phyloP scores from a whole-genome alignment of 768 basidiomycete genomes.

The Tephrocybe rancida region DNA sequence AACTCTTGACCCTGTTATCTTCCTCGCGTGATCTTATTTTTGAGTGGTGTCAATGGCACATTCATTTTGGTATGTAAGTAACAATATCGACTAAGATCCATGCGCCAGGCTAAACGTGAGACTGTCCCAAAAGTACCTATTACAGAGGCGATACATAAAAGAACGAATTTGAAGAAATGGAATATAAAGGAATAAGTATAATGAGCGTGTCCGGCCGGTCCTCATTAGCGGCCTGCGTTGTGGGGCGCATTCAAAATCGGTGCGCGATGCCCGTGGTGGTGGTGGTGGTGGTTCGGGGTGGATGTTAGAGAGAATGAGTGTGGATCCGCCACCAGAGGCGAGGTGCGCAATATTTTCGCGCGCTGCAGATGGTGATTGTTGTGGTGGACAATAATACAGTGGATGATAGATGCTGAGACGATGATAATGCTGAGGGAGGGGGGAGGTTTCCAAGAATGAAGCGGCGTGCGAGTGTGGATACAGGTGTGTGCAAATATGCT shows the following conservation, averaged over 20 bases:
- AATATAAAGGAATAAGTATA: not conserved
- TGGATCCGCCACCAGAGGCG: no score
- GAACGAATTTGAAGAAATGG: not conserved
- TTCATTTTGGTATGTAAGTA: not conserved
- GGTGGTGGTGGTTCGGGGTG: no score
- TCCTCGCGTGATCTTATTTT: no score
- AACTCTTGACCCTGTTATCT: no score
- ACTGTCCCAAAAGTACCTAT: no score
- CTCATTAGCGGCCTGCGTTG: not conserved
- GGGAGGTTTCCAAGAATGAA: not conserved
- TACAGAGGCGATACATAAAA: not conserved
- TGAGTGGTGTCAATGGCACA: no score
- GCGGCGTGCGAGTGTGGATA: not conserved
- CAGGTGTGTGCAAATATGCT: not conserved
- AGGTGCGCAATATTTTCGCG: no score
- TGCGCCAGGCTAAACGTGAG: not conserved
- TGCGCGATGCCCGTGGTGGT: not conserved
- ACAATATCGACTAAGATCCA: not conserved
- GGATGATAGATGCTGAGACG: no score
- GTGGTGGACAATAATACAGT: no score
- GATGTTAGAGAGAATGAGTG: no score
- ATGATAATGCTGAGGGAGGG: not conserved
- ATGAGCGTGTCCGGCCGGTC: not conserved
- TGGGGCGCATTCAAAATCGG: not conserved
- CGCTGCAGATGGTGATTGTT: no score